phyloP scores from a whole-genome alignment of 805 yeast genomes.

The Candida andamanensis region DNA sequence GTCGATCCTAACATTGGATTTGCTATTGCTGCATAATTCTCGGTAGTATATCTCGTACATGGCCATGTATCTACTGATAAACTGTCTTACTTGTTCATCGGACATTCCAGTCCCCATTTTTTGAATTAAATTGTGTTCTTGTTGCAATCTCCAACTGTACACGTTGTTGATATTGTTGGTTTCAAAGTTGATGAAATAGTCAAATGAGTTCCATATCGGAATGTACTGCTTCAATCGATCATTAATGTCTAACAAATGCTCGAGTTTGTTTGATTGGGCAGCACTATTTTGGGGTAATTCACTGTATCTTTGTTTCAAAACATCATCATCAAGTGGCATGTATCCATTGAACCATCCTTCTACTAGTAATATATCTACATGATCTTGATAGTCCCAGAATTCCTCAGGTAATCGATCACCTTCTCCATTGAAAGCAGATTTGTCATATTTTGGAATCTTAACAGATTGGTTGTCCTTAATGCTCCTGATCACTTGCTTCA shows the following conservation, averaged over 20 bases:
- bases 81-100: slow-evolving; percentile 58
- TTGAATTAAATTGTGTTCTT: slow-evolving; percentile 58
- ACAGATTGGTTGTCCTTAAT: slow-evolving; percentile 19
- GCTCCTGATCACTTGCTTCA: slow-evolving; percentile 29
- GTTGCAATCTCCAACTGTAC: slow-evolving; percentile 73
- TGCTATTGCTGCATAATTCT: slow-evolving; percentile 26
- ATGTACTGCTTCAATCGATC: slow-evolving; percentile 45
- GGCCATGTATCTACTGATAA: slow-evolving; percentile 85
- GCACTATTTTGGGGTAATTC: slow-evolving; percentile 2
- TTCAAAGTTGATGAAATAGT: slow-evolving; percentile 55
- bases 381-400: slow-evolving; percentile 34
- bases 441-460: slow-evolving; percentile 69
- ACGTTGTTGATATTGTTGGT: slow-evolving; percentile 60
- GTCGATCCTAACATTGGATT: slow-evolving; percentile 2
- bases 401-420: slow-evolving; percentile 62
- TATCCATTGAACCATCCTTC: slow-evolving; percentile 97
- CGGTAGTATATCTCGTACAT: slow-evolving; percentile 67
- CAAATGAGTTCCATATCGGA: slow-evolving; percentile 54
- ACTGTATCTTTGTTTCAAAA: slow-evolving; percentile 9
- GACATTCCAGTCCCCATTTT: slow-evolving; percentile 73
- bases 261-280: slow-evolving; percentile 15
- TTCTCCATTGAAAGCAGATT: slow-evolving; percentile 60
- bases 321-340: slow-evolving; percentile 21
- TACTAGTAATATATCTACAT: slow-evolving; percentile 62
- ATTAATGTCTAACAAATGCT: slow-evolving; percentile 44